A percentile compares a stretch with the other conserved stretches of the same genome.
These are phyloP conservation scores for Jackrogersella minutella DNA, from an alignment of 495 filamentous ascomycete species.

Conservation along the genomic window DNA sequence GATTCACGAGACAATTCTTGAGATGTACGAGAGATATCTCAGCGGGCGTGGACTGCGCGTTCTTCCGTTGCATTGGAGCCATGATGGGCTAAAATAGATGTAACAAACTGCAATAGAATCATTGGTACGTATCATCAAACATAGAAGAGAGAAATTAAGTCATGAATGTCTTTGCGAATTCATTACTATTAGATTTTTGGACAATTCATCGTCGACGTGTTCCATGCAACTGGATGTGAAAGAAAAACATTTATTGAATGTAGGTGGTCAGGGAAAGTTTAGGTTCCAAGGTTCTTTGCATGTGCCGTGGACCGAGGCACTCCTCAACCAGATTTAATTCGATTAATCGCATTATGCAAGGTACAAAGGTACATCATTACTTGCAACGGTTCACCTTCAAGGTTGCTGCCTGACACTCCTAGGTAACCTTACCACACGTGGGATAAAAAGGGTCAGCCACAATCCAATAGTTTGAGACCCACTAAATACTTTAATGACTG, in stretches of 20 bases:
- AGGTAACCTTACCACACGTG: background rate
- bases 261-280: background rate
- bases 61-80: slow-evolving; percentile 64
- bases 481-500: slow-evolving; percentile 30
- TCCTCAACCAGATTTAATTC: slow-evolving; percentile 14
- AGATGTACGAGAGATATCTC: slow-evolving; percentile 83
- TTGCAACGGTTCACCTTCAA: background rate
- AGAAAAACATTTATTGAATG: too few species aligned
- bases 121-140: background rate
- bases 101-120: background rate
- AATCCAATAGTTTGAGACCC: background rate
- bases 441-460: background rate
- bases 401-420: background rate
- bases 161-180: background rate
- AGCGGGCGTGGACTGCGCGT: slow-evolving; percentile 70
- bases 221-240: background rate
- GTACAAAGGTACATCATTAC: slow-evolving; percentile 2
- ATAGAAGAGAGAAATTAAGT: slow-evolving; percentile 3
- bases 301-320: slow-evolving; percentile 42
- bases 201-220: background rate
- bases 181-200: background rate
- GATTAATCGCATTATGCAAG: background rate
- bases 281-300: slow-evolving; percentile 1
- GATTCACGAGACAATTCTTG: slow-evolving; percentile 93
- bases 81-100: slow-evolving; percentile 50